Evolutionary conservation across 1,284 basidiomycete species (phyloP).

Genomic region (Tranzscheliella williamsii): DNA sequence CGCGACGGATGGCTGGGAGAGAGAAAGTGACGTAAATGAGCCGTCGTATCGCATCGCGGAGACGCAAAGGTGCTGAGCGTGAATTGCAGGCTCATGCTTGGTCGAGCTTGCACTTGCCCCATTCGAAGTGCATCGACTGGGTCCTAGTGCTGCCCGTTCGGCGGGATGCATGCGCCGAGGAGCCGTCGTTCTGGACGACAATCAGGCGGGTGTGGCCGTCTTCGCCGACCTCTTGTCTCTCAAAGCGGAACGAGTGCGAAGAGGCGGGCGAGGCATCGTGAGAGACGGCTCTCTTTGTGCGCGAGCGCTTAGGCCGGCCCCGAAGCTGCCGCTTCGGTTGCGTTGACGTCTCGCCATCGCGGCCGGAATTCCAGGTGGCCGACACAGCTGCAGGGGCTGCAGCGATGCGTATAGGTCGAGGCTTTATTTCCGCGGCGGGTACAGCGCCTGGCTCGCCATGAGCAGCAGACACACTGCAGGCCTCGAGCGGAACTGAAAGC

Average conservation of each 20-base stretch:
- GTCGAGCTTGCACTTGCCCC: background rate
- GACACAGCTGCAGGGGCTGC: constrained; percentile 1
- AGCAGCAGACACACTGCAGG: no score
- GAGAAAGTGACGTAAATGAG: no score
- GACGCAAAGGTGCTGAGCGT: no score
- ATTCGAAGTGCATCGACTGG: background rate
- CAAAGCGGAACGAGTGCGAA: constrained; percentile 7
- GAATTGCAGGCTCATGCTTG: background rate
- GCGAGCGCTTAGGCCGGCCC: no score
- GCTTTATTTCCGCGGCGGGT: background rate
- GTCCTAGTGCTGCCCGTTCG: background rate
- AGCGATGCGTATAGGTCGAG: background rate
- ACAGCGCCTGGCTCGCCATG: background rate
- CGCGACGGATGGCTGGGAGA: no score
- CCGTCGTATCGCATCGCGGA: no score
- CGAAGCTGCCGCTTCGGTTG: no score
- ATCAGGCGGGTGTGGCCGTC: constrained; percentile 17
- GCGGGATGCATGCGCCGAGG: background rate
- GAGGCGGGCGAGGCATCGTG: background rate
- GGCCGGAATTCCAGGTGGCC: constrained; percentile 5
- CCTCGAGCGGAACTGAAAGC: no score
- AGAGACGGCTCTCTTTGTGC: background rate
- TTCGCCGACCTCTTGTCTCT: constrained; percentile 5
- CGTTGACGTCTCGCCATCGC: constrained; percentile 10
- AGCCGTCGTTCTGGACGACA: constrained; percentile 12